phyloP scores from a whole-genome alignment of 2,329 filamentous ascomycete species.

The Penicillium sclerotigenum region DNA sequence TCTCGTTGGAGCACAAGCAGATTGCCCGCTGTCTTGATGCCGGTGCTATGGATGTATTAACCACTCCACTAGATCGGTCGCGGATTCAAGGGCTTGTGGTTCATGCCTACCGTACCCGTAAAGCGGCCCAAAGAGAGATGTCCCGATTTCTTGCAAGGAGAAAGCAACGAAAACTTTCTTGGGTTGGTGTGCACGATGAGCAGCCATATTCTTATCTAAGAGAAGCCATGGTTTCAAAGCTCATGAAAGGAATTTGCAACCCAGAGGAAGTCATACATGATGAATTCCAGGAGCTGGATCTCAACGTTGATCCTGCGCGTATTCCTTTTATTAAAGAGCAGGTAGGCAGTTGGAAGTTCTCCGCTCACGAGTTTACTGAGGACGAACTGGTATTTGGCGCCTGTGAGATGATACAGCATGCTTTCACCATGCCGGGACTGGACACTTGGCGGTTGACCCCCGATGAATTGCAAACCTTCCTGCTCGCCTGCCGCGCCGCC shows the following conservation, averaged over 20 bases:
- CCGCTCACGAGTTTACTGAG: slow-evolving; percentile 82
- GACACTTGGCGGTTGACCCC: slow-evolving; percentile 74
- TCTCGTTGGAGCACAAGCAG: slow-evolving; percentile 47
- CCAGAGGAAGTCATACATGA: slow-evolving; percentile 61
- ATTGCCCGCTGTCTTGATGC: slow-evolving; percentile 75
- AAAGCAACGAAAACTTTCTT: slow-evolving; percentile 78
- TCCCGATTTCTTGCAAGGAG: slow-evolving; percentile 68
- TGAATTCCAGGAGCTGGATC: slow-evolving; percentile 60
- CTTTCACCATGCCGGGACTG: slow-evolving; percentile 75
- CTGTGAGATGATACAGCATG: slow-evolving; percentile 86
- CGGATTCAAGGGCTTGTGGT: slow-evolving; percentile 73
- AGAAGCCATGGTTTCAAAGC: slow-evolving; percentile 84
- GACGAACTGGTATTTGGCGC: slow-evolving; percentile 85
- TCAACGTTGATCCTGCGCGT: slow-evolving; percentile 65
- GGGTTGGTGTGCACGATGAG: slow-evolving; percentile 82
- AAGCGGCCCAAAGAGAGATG: slow-evolving; percentile 71
- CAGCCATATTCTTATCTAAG: slow-evolving; percentile 85
- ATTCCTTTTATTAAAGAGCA: slow-evolving; percentile 64
- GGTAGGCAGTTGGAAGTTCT: slow-evolving; percentile 81
- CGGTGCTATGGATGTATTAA: slow-evolving; percentile 81
- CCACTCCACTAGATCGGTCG: slow-evolving; percentile 71
- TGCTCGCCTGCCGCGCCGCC: slow-evolving; percentile 84
- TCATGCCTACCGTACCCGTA: slow-evolving; percentile 78
- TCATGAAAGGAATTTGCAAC: slow-evolving; percentile 87
- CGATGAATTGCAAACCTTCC: slow-evolving; percentile 80